These are phyloP conservation scores for Torulaspora pretoriensis DNA, from an alignment of 1,139 yeast species.

Conservation along the genomic window DNA sequence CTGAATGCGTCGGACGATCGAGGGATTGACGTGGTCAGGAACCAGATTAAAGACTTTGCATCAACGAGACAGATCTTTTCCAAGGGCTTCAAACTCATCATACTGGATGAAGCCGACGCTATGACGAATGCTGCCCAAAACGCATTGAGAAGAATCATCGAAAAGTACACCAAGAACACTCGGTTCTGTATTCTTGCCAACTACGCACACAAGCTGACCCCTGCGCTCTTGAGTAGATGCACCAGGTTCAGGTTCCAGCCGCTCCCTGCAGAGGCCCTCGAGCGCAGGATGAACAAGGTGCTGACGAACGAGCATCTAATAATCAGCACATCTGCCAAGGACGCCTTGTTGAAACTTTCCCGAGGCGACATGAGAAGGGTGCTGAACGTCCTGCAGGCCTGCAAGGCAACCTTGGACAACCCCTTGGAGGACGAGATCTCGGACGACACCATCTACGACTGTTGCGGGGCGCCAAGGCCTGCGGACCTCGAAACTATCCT, in stretches of 20 bases:
- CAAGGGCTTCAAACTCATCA: conserved; percentile 78
- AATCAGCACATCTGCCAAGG: conserved; percentile 55
- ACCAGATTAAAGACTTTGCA: conserved; percentile 89
- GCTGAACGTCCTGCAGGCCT: conserved; percentile 88
- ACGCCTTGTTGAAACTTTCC: conserved; percentile 63
- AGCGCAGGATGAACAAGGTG: conserved; percentile 62
- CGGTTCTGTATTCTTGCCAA: conserved; percentile 95
- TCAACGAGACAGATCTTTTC: conserved; percentile 87
- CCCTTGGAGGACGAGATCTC: conserved; percentile 48
- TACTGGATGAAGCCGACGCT: conserved; percentile 97
- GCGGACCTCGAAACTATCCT: conserved; percentile 71
- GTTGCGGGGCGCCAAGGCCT: conserved; percentile 95
- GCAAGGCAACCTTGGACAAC: conserved; percentile 68
- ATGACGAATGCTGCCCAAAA: conserved; percentile 98
- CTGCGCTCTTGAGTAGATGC: conserved; percentile 91
- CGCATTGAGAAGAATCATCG: conserved; percentile 87
- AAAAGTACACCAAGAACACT: conserved; percentile 89
- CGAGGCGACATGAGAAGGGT: conserved; percentile 97
- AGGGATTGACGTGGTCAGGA: conserved; percentile 92
- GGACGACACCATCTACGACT: conserved; percentile 77
- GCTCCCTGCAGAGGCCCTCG: conserved; percentile 60
- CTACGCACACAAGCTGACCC: conserved; percentile 91
- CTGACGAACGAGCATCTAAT: conserved; percentile 61
- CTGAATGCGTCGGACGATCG: conserved; percentile 95
- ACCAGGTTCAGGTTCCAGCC: conserved; percentile 94